Percentiles rank a stretch among this genome's conserved stretches.
Evolutionary conservation across 2,329 filamentous ascomycete species (phyloP).

Genomic region (Drechslerella coelobrocha): DNA sequence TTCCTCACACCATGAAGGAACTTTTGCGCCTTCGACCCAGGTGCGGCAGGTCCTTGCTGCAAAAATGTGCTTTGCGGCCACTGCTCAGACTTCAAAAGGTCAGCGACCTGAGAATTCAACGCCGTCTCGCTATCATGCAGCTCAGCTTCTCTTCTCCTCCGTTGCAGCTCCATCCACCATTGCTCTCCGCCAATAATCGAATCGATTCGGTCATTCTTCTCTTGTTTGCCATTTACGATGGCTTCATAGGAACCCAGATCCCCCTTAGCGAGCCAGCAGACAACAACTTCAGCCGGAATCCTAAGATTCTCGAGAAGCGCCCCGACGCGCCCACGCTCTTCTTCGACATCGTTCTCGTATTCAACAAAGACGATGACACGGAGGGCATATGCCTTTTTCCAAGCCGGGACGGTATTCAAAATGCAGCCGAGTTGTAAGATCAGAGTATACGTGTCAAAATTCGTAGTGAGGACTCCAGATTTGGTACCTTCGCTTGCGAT

Average conservation of each 20-base stretch:
- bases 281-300: constrained; percentile 78
- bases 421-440: constrained; percentile 70
- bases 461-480: constrained; percentile 73
- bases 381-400: constrained; percentile 75
- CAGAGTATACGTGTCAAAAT: constrained; percentile 81
- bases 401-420: constrained; percentile 78
- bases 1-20: constrained; percentile 52
- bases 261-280: constrained; percentile 82
- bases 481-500: constrained; percentile 61
- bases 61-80: constrained; percentile 52
- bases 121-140: constrained; percentile 49
- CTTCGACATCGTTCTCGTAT: constrained; percentile 81
- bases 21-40: constrained; percentile 27
- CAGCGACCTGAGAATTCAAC: constrained; percentile 47
- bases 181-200: constrained; percentile 72
- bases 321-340: constrained; percentile 75
- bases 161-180: constrained; percentile 82
- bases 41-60: constrained; percentile 14
- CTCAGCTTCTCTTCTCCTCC: constrained; percentile 52
- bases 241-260: constrained; percentile 74
- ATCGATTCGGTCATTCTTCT: constrained; percentile 68
- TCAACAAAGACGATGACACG: constrained; percentile 88
- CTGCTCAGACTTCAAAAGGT: constrained; percentile 49
- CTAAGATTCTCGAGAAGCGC: constrained; percentile 79
- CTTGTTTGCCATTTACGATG: constrained; percentile 74